Evolutionary conservation across 106 monocot species (phyloP).

Genomic region (Xerophyta viscosa): DNA sequence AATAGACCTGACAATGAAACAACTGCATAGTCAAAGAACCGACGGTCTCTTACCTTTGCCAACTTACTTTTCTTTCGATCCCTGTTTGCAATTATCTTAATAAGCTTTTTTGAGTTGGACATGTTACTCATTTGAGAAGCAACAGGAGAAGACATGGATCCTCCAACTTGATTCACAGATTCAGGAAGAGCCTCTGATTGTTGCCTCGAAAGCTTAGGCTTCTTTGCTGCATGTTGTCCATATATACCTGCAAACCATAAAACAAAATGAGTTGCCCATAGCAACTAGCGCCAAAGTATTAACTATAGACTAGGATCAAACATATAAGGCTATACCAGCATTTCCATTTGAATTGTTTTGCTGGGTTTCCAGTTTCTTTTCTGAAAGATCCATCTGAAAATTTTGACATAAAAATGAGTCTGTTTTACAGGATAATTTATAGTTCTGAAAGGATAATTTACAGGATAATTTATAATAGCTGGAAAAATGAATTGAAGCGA

Average conservation of each 20-base stretch:
- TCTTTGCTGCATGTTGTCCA: conserved; percentile 64
- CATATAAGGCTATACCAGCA: conserved; percentile 25
- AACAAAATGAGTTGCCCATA: too few species aligned
- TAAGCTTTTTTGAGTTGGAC: conserved; percentile 75
- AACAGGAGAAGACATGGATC: conserved; percentile 63
- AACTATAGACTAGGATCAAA: not conserved
- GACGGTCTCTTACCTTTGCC: conserved; percentile 46
- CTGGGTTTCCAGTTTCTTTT: conserved; percentile 60
- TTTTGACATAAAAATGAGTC: too few species aligned
- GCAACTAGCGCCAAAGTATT: too few species aligned
- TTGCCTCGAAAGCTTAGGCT: conserved; percentile 61
- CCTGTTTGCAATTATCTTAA: conserved; percentile 66
- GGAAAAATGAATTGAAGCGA: too few species aligned
- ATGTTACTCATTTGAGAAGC: conserved; percentile 97
- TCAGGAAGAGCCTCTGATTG: conserved; percentile 44
- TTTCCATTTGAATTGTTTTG: conserved; percentile 68
- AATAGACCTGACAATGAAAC: not conserved
- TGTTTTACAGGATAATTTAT: too few species aligned
- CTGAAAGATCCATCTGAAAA: conserved; percentile 63
- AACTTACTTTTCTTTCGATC: conserved; percentile 75
- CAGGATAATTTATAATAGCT: too few species aligned
- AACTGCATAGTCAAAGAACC: not conserved
- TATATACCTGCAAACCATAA: conserved; percentile 33
- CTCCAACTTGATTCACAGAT: conserved; percentile 23
- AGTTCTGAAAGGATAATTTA: too few species aligned